Percentiles rank a stretch among this genome's conserved stretches.
These are phyloP conservation scores for Cenchrus fungigraminus DNA, from an alignment of 176 grass and related monocot genomes.

Conservation along the genomic window DNA sequence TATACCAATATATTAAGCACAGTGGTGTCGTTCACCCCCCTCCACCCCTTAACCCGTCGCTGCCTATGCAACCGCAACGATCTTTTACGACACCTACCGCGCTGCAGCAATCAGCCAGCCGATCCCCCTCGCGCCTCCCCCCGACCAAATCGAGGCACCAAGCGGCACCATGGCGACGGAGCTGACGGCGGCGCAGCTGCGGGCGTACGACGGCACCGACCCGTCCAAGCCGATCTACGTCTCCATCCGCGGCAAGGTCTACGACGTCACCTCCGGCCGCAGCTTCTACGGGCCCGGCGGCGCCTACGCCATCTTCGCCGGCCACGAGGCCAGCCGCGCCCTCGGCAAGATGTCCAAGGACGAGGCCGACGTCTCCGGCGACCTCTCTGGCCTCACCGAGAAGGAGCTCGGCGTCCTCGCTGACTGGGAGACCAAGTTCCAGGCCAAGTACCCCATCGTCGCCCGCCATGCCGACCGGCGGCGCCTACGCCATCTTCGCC, in stretches of 20 bases:
- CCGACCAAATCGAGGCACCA: not conserved
- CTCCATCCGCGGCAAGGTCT: conserved; percentile 76
- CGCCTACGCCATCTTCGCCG: conserved; percentile 84
- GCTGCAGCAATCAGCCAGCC: not conserved
- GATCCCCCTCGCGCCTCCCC: not conserved
- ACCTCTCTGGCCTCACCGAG: conserved; percentile 69
- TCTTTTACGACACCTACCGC: not conserved
- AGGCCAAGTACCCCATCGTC: no score
- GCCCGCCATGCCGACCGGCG: no score
- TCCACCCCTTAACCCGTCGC: no score
- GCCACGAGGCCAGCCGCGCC: conserved; percentile 83
- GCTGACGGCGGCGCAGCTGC: conserved; percentile 81
- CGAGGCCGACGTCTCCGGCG: conserved; percentile 58
- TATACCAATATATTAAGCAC: no score
- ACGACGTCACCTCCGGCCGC: conserved; percentile 78
- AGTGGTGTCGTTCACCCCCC: no score
- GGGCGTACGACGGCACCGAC: conserved; percentile 76
- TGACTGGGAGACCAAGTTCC: no score
- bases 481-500: no score
- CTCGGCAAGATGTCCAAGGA: conserved; percentile 97
- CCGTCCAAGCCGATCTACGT: conserved; percentile 91
- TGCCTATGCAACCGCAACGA: not conserved
- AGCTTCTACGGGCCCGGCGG: conserved; percentile 91
- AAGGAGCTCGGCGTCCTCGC: no score
- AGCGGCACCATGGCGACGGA: conserved; percentile 54